Evolutionary conservation across 129 eudicot genomes (phyloP).

Genomic region (Tagetes patula): DNA sequence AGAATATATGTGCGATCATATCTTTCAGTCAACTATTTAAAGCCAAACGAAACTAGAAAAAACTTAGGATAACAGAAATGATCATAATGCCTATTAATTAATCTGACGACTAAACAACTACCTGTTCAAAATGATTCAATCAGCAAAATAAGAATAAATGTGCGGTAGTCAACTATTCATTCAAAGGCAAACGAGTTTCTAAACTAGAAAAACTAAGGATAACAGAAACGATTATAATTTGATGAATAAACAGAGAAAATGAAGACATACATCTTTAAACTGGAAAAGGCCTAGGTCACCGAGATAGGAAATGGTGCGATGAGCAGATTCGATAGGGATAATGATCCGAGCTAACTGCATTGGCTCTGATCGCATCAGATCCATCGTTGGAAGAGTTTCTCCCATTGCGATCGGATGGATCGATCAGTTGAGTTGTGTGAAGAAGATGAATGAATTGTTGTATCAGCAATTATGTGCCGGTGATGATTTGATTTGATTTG

Average conservation of each 20-base stretch:
- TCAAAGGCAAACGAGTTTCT: not conserved
- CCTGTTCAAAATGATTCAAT: not conserved
- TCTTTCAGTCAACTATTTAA: not conserved
- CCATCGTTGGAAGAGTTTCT: constrained; percentile 65
- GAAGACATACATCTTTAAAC: constrained; percentile 77
- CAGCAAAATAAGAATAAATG: not conserved
- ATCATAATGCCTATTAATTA: not conserved
- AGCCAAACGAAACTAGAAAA: not conserved
- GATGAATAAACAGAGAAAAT: not conserved
- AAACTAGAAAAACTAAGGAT: not conserved
- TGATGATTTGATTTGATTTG: constrained; percentile 18
- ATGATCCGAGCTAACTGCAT: constrained; percentile 85
- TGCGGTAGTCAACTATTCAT: not conserved
- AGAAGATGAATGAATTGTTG: constrained; percentile 10
- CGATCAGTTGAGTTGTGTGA: not conserved
- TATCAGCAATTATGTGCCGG: constrained; percentile 14
- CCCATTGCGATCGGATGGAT: constrained; percentile 35
- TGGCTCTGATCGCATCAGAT: constrained; percentile 81
- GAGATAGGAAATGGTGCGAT: constrained; percentile 75
- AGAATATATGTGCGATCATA: not conserved
- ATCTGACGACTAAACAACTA: not conserved
- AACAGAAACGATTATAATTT: not conserved
- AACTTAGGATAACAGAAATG: constrained; percentile 1
- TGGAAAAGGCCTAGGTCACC: constrained; percentile 84
- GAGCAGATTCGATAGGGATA: constrained; percentile 77